These are phyloP conservation scores for Mycosphaerelloides madeirae DNA, from an alignment of 2,329 filamentous ascomycete genomes.

Conservation along the genomic window DNA sequence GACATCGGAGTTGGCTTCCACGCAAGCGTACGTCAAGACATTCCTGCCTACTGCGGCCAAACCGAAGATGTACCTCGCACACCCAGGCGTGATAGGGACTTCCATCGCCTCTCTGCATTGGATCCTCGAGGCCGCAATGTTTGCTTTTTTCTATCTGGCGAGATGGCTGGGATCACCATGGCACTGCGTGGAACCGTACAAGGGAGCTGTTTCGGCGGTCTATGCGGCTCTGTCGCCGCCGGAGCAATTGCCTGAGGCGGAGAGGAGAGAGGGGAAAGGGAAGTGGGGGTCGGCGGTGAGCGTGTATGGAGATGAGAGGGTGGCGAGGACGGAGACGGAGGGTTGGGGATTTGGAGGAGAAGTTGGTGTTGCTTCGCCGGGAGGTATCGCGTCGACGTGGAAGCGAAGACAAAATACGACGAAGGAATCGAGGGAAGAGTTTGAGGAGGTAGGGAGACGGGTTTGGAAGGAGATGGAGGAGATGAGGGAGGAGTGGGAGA, in stretches of 20 bases:
- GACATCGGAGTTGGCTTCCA: constrained; percentile 63
- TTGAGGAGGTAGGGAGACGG: constrained; percentile 63
- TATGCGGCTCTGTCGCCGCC: constrained; percentile 71
- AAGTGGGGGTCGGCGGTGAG: constrained; percentile 85
- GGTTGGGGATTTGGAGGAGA: constrained; percentile 70
- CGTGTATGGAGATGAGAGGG: constrained; percentile 48
- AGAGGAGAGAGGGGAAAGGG: constrained; percentile 49
- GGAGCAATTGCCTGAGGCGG: constrained; percentile 54
- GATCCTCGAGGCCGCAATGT: constrained; percentile 66
- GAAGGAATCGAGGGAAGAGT: constrained; percentile 61
- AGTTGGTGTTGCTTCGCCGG: constrained; percentile 44
- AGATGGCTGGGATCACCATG: constrained; percentile 81
- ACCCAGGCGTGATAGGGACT: constrained; percentile 83
- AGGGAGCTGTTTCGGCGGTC: constrained; percentile 68
- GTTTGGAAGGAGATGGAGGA: constrained; percentile 37
- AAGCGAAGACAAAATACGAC: constrained; percentile 56
- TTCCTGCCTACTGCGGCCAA: constrained; percentile 49
- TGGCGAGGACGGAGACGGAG: constrained; percentile 75
- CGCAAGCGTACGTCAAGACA: constrained; percentile 50
- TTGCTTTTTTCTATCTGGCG: constrained; percentile 62
- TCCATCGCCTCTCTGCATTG: constrained; percentile 70
- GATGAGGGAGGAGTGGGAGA: constrained; percentile 36
- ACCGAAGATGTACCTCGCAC: constrained; percentile 72
- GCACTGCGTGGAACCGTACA: constrained; percentile 74
- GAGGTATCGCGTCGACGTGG: constrained; percentile 52